Evolutionary conservation across 176 grass and related monocot genomes (phyloP).

Genomic region (Oryza glumipatula): DNA sequence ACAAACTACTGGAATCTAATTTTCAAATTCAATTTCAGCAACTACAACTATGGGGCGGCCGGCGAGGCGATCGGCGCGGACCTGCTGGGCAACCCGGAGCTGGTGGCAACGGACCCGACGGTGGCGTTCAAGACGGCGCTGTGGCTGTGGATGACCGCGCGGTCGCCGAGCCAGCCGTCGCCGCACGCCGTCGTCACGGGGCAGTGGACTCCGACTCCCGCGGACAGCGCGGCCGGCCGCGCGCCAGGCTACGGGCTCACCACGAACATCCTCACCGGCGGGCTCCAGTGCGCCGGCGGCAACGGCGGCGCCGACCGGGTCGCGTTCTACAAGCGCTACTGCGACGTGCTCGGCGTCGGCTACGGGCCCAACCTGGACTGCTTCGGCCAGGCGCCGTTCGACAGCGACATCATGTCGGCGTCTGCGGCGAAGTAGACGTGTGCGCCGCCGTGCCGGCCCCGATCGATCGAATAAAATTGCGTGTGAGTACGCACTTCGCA

Average conservation of each 20-base stretch:
- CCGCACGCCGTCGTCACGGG: background rate
- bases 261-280: background rate
- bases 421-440: background rate
- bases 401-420: background rate
- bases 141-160: background rate
- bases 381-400: conserved; percentile 13
- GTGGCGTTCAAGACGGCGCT: background rate
- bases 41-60: conserved; percentile 44
- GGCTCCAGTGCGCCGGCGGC: background rate
- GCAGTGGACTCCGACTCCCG: background rate
- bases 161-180: background rate
- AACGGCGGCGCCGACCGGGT: conserved; percentile 21
- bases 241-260: background rate
- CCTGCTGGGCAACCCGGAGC: conserved; percentile 35
- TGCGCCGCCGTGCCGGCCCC: background rate
- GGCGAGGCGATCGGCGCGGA: conserved; percentile 14
- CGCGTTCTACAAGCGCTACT: conserved; percentile 66
- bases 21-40: conserved; percentile 17
- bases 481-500: background rate
- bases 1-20: background rate
- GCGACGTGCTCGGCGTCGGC: conserved; percentile 47
- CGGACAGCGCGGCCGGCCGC: background rate
- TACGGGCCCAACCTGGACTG: conserved; percentile 53
- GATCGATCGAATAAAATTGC: background rate
- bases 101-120: background rate